Base-by-base conservation (phyloP, 192 early-diverging fungal genomes). In the Borealophlyctis nickersoniae region DNA sequence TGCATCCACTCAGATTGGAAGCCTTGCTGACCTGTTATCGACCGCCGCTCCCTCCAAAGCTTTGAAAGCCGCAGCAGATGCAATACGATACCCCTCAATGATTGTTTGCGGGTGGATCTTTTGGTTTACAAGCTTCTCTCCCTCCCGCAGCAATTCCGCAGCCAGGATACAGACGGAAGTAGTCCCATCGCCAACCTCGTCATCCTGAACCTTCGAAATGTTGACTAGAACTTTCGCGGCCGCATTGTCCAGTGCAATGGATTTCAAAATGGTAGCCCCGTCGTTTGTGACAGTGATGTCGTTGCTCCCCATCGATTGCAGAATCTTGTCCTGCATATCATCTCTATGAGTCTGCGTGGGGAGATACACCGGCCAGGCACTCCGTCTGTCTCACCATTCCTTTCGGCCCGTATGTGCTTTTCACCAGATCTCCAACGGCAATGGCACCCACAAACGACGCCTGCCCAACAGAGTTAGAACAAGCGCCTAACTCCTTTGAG, bases 131-230 rank as follows among this genome's bases (percentile, higher is more conserved):
- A 99, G 79, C 71, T 85, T 81, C 72, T 99, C 94, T 16, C 90
- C 95, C 81, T 96, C 91, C 34, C 94, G 80, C 63, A 99, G 83
- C 54, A 98, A 78, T 78, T 99, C 96, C 4, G 95, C 91, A 2
- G 95, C 96, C 54, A 99, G 82, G 31, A 99, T 93, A 73, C 94
- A 96, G 16, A 99, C 96, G 1, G 95, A 96, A 30, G 96, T 99
- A n/a, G 96, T 99, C 51, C 96, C 96, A 77, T 99, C 96, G 36
- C 96, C 96, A 26, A 99, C 95, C 78, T 99, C 96, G 74, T 99
- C 94, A 80, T 99, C 96, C 79, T 99, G 96, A 45, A 97, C 95
- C 77, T 99, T 99, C 51, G 95, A 96, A 63, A 98, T 92, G 84
- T 96, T 96, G 66, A 97, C 94, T 45, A 97, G 78, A 29, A 99